Base-by-base conservation (phyloP, 192 early-diverging fungal genomes). In the Coemansia sp. region DNA sequence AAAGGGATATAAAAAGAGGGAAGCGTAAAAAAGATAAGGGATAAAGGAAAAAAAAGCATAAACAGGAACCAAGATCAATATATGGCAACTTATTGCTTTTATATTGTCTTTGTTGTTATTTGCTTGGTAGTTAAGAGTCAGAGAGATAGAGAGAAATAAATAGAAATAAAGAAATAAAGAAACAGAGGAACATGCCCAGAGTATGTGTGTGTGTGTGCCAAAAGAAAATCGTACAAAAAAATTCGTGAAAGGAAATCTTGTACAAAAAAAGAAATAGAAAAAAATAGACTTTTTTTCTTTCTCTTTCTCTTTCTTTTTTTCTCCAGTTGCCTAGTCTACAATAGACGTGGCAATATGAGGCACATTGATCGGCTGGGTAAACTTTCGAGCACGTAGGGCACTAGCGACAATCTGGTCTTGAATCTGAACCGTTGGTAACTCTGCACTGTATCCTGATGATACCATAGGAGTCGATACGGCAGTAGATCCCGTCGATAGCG, bases 371-470 rank as follows among this genome's bases (percentile, higher is more conserved):
- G 43, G 62, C 13, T 27, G 27, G 27, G 27, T 27, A 27, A 58
- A n/a, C 53, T 72, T 63, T 24, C 29, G 49, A 7, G 41, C 61
- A n/a, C 58, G 64, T 6, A 73, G 58, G 10, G 49, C 41, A 27
- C 27, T 27, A 27, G 27, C 27, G 27, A 27, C 27, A 27, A 27
- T 27, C 44, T 73, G 62, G 29, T 64, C 73, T 24, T 69, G 62
- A 33, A 64, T 65, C 62, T 69, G 62, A 31, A 60, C 22, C 24
- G 68, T 27, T 1, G 16, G 72, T 55, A 80, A 44, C 31, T 74
- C 78, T 4, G 31, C 53, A 20, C 55, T n/a, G 20, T 58, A 58
- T 58, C 29, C 55, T 18, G 29, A 12, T 58, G 55, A 20, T 34
- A 58, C 13, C 55, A 34, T 29, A 15, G 55, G 55, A 34, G 55